phyloP scores from a whole-genome alignment of 2,329 filamentous ascomycete genomes.

The Cryphonectria radicalis region DNA sequence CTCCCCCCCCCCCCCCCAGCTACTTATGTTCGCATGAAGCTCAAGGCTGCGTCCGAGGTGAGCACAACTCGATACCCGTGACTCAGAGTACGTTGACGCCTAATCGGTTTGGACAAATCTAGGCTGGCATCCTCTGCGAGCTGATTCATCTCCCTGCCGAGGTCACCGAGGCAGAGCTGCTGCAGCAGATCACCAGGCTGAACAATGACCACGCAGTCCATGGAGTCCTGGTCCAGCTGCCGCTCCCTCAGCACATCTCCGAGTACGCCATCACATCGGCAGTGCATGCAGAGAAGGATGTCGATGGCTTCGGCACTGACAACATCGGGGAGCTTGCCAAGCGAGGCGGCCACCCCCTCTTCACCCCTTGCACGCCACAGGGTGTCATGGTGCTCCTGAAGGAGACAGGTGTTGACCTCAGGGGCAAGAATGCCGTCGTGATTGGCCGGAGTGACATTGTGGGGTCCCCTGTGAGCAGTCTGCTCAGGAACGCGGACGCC shows the following conservation, averaged over 20 bases:
- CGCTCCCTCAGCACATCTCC: conserved; percentile 84
- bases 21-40: conserved; percentile 99
- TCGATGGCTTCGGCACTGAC: conserved; percentile 90
- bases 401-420: conserved; percentile 80
- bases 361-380: conserved; percentile 94
- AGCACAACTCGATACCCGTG: conserved; percentile 31
- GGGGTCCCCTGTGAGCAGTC: conserved; percentile 92
- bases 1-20: conserved; percentile 63
- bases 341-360: conserved; percentile 85
- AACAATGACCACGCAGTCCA: conserved; percentile 89
- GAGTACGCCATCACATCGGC: conserved; percentile 90
- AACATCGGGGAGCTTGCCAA: conserved; percentile 98
- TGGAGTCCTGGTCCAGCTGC: conserved; percentile 92
- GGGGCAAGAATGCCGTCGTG: conserved; percentile 92
- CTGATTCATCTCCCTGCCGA: conserved; percentile 81
- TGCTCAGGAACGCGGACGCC: conserved; percentile 93
- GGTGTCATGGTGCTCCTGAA: conserved; percentile 92
- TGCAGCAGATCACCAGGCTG: conserved; percentile 77
- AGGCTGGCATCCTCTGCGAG: conserved; percentile 90
- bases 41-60: conserved; percentile 94
- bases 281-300: conserved; percentile 92
- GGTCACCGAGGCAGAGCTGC: conserved; percentile 81
- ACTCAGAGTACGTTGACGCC: conserved; percentile 20
- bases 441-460: conserved; percentile 96
- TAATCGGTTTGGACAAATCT: conserved; percentile 29